Percentiles rank a stretch among this genome's conserved stretches.
Conservation (phyloP, 2,329 filamentous ascomycete genomes). For the Penicillium brasilianum region DNA sequence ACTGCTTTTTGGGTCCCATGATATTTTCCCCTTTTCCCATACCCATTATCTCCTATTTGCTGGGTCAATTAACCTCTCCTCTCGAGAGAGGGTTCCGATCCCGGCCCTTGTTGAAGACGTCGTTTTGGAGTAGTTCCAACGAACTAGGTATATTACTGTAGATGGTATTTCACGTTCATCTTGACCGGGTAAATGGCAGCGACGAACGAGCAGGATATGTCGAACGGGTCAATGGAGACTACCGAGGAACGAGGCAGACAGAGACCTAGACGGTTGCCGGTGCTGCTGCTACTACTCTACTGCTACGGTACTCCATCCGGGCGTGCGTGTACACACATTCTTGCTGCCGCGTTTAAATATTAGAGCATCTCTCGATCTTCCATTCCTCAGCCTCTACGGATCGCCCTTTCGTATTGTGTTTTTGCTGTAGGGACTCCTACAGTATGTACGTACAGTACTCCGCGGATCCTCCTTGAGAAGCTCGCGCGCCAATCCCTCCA, state of each 20-base stretch:
- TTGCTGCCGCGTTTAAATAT: conserved; percentile 15
- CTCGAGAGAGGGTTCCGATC: conserved; percentile 14
- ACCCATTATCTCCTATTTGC: conserved; percentile 3
- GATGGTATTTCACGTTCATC: background rate
- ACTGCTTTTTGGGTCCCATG: conserved; percentile 33
- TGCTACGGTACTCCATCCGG: background rate
- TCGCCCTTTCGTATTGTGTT: background rate
- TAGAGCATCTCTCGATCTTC: conserved; percentile 31
- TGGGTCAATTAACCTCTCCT: background rate
- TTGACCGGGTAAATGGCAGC: conserved; percentile 2
- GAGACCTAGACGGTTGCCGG: too few relatives aligned
- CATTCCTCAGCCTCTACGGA: conserved; percentile 26
- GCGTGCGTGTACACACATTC: conserved; percentile 18
- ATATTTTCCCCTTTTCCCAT: conserved; percentile 27
- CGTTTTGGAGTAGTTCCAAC: background rate
- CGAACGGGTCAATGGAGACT: background rate
- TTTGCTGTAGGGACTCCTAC: background rate
- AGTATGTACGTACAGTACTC: background rate
- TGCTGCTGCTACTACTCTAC: background rate
- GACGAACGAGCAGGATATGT: background rate
- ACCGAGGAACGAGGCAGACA: background rate
- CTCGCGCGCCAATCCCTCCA: background rate
- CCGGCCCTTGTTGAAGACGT: conserved; percentile 3
- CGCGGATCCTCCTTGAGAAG: background rate
- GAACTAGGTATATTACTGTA: background rate